Base-by-base conservation (phyloP, 169 alveolate species). In the Eimeria necatrix region DNA sequence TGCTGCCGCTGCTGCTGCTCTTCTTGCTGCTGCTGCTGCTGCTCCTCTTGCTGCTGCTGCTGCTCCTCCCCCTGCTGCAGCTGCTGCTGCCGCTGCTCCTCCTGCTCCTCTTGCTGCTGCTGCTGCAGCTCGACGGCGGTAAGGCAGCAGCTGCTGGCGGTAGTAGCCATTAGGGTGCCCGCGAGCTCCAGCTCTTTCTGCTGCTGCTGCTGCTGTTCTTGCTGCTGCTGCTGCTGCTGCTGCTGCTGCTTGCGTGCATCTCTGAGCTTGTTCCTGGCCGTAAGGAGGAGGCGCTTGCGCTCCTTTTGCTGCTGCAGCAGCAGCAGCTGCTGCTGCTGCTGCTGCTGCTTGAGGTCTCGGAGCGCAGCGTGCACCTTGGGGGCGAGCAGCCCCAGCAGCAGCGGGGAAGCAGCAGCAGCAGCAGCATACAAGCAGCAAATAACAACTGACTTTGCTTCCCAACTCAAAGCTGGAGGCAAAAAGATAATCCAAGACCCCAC, bases 321-420 rank as follows among this genome's bases (percentile, higher is more conserved):
- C n/a, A n/a, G n/a, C n/a, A n/a, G n/a, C 64, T 56, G 64, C 76
- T 64, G 76, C 76, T 14, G 76, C 76, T 64, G 76, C 76, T 64
- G 76, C 76, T 64, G 41, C 76, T n/a, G 76, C 76, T 64, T 64
- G 41, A 64, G 76, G 41, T 64, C 41, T 9, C 26, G 8, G 5
- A 64, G 26, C 9, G 76, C 76, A 10, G 14, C 26, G 20, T 64
- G 76, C 41, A 64, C 76, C 26, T 9, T 9, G 41, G 76, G 76
- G 9, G 76, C 76, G 9, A 64, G 41, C 41, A 64, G 76, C 41
- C 76, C 76, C 32, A 64, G 32, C 14, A 20, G 41, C 41, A 64
- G 76, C 9, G 76, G 76, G 26, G 76, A 10, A 64, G 26, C 76
- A 14, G 41, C 76, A 64, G 76, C 26, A n/a, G 76, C 76, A 64